Conservation (phyloP, 192 early-diverging fungal genomes). For the Funneliformis mosseae region DNA sequence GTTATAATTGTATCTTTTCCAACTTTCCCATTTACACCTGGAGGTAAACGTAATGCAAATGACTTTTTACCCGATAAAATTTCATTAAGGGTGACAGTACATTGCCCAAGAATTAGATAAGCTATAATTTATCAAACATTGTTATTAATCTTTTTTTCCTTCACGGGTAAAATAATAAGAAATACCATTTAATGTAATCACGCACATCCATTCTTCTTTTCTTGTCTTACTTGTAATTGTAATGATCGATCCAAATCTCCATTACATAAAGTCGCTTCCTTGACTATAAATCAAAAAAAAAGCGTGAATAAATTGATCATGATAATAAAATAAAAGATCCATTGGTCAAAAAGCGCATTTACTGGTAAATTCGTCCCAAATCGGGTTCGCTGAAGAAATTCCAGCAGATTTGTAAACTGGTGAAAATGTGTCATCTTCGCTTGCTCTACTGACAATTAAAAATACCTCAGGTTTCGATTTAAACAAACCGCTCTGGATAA, state of each 20-base stretch:
- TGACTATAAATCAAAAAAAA: slow-evolving; percentile 10
- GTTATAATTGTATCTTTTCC: neutral
- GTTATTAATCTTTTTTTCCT: neutral
- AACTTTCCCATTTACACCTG: neutral
- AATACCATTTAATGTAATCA: neutral
- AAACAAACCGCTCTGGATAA: slow-evolving; percentile 27
- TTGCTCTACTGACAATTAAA: slow-evolving; percentile 43
- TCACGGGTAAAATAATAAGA: neutral
- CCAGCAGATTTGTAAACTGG: slow-evolving; percentile 39
- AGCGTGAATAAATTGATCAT: neutral
- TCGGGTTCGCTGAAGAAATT: slow-evolving; percentile 24
- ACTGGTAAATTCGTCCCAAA: slow-evolving; percentile 37
- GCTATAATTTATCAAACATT: neutral
- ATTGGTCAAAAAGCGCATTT: slow-evolving; percentile 9
- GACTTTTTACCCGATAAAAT: neutral
- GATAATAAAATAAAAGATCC: too few relatives aligned
- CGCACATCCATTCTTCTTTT: slow-evolving; percentile 39
- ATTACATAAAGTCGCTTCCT: slow-evolving; percentile 36
- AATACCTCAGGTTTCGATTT: slow-evolving; percentile 37
- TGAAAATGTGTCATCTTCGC: slow-evolving; percentile 40
- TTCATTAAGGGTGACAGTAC: neutral
- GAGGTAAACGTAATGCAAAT: neutral
- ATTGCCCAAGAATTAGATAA: neutral
- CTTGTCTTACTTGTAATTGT: slow-evolving; percentile 37
- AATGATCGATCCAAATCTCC: slow-evolving; percentile 38